Evolutionary conservation across 768 basidiomycete genomes (phyloP).

Genomic region (Calocera viscosa): DNA sequence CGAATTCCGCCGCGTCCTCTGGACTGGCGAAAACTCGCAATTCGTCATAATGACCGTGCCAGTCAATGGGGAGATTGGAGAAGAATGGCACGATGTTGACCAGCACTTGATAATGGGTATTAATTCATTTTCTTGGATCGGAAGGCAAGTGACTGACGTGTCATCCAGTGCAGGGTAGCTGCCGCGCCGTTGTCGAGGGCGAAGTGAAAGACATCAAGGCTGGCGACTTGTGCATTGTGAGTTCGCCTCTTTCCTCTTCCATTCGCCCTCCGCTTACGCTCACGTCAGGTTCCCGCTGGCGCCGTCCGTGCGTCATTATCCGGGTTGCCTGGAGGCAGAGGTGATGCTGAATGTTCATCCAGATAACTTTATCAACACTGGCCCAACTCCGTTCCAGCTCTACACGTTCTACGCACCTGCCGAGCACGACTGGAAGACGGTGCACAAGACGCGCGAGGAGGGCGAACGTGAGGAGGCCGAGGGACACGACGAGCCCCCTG

Average conservation of each 20-base stretch:
- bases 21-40: slow-evolving; percentile 28
- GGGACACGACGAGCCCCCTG: slow-evolving; percentile 15
- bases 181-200: not conserved
- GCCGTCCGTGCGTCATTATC: not conserved
- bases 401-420: slow-evolving; percentile 14
- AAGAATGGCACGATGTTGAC: slow-evolving; percentile 16
- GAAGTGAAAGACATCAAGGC: not conserved
- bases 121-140: too few relatives aligned
- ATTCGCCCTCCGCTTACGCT: not conserved
- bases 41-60: slow-evolving; percentile 32
- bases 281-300: not conserved
- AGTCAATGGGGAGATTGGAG: slow-evolving; percentile 30
- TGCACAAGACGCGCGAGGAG: slow-evolving; percentile 17
- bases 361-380: slow-evolving; percentile 5
- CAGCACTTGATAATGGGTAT: not conserved
- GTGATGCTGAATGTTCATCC: not conserved
- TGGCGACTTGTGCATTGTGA: not conserved
- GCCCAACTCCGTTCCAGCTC: not conserved
- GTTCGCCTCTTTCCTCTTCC: too few relatives aligned
- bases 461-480: slow-evolving; percentile 17
- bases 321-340: not conserved
- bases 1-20: slow-evolving; percentile 29
- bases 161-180: too few relatives aligned
- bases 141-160: too few relatives aligned
- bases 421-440: slow-evolving; percentile 17